These are phyloP conservation scores for Suillus placidus DNA, from an alignment of 768 basidiomycete species.

Conservation along the genomic window DNA sequence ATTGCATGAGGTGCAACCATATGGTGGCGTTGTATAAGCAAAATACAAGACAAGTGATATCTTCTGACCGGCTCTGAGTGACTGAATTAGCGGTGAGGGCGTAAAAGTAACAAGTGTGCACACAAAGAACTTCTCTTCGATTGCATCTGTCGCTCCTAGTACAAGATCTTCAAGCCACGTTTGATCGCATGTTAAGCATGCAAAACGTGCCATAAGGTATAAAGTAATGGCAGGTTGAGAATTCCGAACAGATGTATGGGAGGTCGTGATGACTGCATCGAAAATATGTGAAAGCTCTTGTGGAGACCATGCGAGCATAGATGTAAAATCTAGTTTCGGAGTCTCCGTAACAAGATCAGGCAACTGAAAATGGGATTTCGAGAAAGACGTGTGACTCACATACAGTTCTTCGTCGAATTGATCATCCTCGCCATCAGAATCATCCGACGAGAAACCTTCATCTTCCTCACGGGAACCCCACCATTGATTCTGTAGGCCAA, in stretches of 20 bases:
- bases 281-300: slow-evolving; percentile 76
- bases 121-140: slow-evolving; percentile 95
- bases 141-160: slow-evolving; percentile 86
- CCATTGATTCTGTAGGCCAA: slow-evolving; percentile 63
- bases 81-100: slow-evolving; percentile 16
- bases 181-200: slow-evolving; percentile 87
- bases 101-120: slow-evolving; percentile 18
- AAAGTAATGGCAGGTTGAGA: slow-evolving; percentile 88
- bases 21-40: slow-evolving; percentile 93
- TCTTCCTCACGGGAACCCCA: slow-evolving; percentile 59
- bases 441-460: slow-evolving; percentile 45
- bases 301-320: slow-evolving; percentile 94
- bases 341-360: slow-evolving; percentile 50
- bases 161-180: slow-evolving; percentile 93
- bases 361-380: slow-evolving; percentile 9
- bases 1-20: slow-evolving; percentile 89
- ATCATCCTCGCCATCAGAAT: slow-evolving; percentile 52
- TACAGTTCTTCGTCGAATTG: slow-evolving; percentile 52
- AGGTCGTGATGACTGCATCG: slow-evolving; percentile 78
- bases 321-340: slow-evolving; percentile 71
- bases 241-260: slow-evolving; percentile 69
- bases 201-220: slow-evolving; percentile 91
- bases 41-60: slow-evolving; percentile 84
- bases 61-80: slow-evolving; percentile 75
- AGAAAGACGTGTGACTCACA: slow-evolving; percentile 36